phyloP scores from a whole-genome alignment of 1,139 yeast species.

The Protomyces inouyei region DNA sequence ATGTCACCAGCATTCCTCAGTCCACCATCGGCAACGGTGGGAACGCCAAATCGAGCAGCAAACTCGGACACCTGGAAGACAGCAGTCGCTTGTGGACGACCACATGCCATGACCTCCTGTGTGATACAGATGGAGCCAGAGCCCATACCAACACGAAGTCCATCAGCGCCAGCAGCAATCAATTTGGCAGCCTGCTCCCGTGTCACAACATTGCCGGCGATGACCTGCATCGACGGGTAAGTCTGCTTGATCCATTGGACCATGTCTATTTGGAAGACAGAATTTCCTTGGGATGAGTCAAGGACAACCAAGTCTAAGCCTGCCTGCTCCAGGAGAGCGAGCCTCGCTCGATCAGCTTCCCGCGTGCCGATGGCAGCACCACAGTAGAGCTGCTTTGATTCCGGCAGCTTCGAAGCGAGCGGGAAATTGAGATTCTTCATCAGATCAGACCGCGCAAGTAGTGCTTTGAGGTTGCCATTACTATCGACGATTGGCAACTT shows the following conservation, averaged over 20 bases:
- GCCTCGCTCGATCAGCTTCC: slow-evolving; percentile 80
- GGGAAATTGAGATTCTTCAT: slow-evolving; percentile 94
- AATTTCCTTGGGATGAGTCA: slow-evolving; percentile 97
- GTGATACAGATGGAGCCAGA: slow-evolving; percentile 76
- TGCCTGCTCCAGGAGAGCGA: slow-evolving; percentile 79
- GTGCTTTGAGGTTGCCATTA: slow-evolving; percentile 70
- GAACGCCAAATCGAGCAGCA: slow-evolving; percentile 84
- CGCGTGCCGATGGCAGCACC: slow-evolving; percentile 99
- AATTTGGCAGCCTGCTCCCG: slow-evolving; percentile 97
- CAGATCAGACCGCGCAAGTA: slow-evolving; percentile 92
- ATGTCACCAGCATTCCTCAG: slow-evolving; percentile 97
- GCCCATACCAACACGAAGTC: slow-evolving; percentile 99
- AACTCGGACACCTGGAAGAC: slow-evolving; percentile 83
- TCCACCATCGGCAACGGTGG: slow-evolving; percentile 99
- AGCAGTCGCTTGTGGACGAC: slow-evolving; percentile 99
- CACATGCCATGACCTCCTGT: slow-evolving; percentile 99
- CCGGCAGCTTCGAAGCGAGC: slow-evolving; percentile 84
- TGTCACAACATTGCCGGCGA: slow-evolving; percentile 98
- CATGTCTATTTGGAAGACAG: slow-evolving; percentile 89
- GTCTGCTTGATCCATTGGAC: slow-evolving; percentile 81
- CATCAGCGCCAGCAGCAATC: slow-evolving; percentile 96
- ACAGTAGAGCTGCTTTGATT: slow-evolving; percentile 92
- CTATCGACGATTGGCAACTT: slow-evolving; percentile 88
- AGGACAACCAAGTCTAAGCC: slow-evolving; percentile 95
- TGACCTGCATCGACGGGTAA: slow-evolving; percentile 74